These are phyloP conservation scores for Vaccinium corymbosum DNA, from an alignment of 148 eudicot genomes.

Conservation along the genomic window DNA sequence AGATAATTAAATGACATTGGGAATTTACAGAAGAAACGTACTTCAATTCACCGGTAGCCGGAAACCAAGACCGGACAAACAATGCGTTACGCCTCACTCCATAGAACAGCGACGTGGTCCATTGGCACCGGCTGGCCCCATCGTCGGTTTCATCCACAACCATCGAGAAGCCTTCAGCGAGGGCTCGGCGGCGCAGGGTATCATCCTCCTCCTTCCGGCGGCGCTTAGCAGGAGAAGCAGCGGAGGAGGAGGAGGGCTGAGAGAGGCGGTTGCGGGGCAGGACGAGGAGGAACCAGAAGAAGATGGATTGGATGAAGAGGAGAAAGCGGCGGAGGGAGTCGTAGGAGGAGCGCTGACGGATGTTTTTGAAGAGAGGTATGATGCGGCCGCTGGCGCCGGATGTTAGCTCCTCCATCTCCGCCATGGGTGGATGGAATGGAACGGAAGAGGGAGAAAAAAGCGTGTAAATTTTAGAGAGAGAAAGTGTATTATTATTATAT, in stretches of 20 bases:
- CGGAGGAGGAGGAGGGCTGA: slow-evolving; percentile 27
- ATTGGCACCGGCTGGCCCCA: slow-evolving; percentile 25
- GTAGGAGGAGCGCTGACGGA: slow-evolving; percentile 42
- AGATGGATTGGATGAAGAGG: slow-evolving; percentile 58
- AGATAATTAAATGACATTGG: neutral
- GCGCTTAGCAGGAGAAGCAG: slow-evolving; percentile 30
- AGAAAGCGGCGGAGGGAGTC: slow-evolving; percentile 43
- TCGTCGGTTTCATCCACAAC: slow-evolving; percentile 18
- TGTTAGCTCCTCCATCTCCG: slow-evolving; percentile 73
- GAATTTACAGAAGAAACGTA: slow-evolving; percentile 17
- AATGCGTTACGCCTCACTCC: slow-evolving; percentile 59
- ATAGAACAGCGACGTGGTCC: slow-evolving; percentile 44
- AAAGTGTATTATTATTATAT: neutral
- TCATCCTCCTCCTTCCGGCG: slow-evolving; percentile 70
- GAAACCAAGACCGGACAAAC: slow-evolving; percentile 77
- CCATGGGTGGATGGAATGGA: slow-evolving; percentile 26
- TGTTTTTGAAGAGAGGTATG: slow-evolving; percentile 60
- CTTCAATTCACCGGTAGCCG: slow-evolving; percentile 46
- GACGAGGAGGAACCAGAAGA: slow-evolving; percentile 64
- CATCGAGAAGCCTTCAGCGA: slow-evolving; percentile 65
- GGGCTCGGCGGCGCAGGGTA: slow-evolving; percentile 59
- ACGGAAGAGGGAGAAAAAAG: slow-evolving; percentile 2
- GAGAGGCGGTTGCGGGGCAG: slow-evolving; percentile 37
- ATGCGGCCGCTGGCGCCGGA: slow-evolving; percentile 93
- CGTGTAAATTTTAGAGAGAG: neutral